These are phyloP conservation scores for Neltuma alba DNA, from an alignment of 306 rosid species.

Conservation along the genomic window DNA sequence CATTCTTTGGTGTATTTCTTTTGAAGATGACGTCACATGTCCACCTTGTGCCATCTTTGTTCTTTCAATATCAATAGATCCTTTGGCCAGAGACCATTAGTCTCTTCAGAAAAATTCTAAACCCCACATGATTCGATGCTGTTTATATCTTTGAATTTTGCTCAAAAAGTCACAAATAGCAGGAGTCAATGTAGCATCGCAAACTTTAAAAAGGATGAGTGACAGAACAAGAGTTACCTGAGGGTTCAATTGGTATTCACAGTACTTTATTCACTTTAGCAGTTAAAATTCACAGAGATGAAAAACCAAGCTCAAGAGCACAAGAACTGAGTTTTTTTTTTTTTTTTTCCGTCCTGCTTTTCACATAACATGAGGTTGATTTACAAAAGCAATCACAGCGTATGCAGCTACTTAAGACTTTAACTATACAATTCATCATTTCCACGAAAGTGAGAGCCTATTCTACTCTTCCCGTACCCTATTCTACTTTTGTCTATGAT, in stretches of 20 bases:
- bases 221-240: not conserved
- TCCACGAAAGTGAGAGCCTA: constrained; percentile 45
- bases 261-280: not conserved
- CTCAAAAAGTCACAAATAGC: constrained; percentile 8
- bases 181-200: not conserved
- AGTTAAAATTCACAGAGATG: constrained; percentile 1
- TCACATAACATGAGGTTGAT: constrained; percentile 23
- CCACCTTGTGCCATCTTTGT: not conserved
- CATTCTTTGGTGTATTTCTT: constrained; percentile 14
- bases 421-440: constrained; percentile 58
- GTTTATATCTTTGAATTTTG: constrained; percentile 22
- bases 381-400: constrained; percentile 37
- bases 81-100: not conserved
- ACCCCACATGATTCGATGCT: constrained; percentile 11
- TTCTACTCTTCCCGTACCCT: constrained; percentile 36
- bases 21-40: constrained; percentile 37
- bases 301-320: constrained; percentile 24
- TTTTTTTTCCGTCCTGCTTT: too few species aligned
- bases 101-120: constrained; percentile 25
- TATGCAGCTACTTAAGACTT: constrained; percentile 25
- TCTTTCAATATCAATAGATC: not conserved
- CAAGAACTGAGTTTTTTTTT: not conserved
- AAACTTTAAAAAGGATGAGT: not conserved
- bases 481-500: constrained; percentile 31
- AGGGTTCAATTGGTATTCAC: constrained; percentile 1